Conservation (phyloP, 768 basidiomycete genomes). For the Suillus placidus region DNA sequence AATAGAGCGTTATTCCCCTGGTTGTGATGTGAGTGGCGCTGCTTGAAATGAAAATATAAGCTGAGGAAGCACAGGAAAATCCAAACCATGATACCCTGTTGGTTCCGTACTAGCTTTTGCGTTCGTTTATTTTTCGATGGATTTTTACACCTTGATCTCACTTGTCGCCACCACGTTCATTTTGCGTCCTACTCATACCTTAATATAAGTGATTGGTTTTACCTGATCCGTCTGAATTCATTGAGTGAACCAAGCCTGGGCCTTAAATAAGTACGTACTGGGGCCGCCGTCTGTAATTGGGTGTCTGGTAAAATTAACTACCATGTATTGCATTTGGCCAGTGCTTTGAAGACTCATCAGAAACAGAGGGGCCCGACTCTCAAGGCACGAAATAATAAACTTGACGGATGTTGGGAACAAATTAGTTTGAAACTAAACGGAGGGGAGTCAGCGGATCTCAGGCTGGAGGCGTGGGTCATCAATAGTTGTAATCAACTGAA, state of each 20-base stretch:
- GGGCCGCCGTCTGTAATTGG: too few species aligned
- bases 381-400: not conserved
- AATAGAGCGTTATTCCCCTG: constrained; percentile 22
- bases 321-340: not conserved
- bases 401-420: too few species aligned
- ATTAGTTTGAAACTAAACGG: not conserved
- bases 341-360: too few species aligned
- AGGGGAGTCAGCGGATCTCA: not conserved
- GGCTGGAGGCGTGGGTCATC: not conserved
- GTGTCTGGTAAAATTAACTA: too few species aligned
- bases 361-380: not conserved
- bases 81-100: constrained; percentile 19
- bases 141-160: constrained; percentile 13
- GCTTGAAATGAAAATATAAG: not conserved
- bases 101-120: constrained; percentile 9
- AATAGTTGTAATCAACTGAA: not conserved
- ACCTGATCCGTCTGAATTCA: not conserved
- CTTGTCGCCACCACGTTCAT: constrained; percentile 17
- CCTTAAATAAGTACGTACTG: too few species aligned
- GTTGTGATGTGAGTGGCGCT: not conserved
- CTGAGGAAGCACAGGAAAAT: constrained; percentile 1
- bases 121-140: constrained; percentile 17
- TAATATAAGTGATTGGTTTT: constrained; percentile 9
- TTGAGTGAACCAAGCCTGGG: too few species aligned
- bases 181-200: constrained; percentile 11